Evolutionary conservation across 129 eudicot genomes (phyloP), one percentile per base, ranked within the genome.

Genomic region (Helianthus tuberosus): DNA sequence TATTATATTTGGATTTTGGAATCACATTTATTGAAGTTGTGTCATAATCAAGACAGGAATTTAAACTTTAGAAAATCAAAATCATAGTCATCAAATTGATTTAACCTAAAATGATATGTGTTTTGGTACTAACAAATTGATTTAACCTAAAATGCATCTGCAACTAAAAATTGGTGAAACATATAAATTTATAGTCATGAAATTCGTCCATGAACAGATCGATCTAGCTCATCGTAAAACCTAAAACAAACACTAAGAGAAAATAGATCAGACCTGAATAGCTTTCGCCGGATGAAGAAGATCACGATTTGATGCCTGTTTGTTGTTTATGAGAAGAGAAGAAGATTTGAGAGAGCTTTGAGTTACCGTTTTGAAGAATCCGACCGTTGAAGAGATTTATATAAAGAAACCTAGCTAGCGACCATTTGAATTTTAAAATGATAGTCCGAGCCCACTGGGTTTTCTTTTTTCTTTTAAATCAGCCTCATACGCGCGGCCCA

Each of bases 331-430:
- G 70, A 23, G 70, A 69, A 27, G 20, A 1, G 12, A 74, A 15
- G 5, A 35, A 48, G 35, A 66, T 66, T 67, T 25, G 74, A 55
- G 64, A 20, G 35, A 47, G n/a, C 27, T 1, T 72, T 3, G 25
- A 77, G 81, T 77, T 77, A 77, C 75, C 69, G 75, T 68, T 64
- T 62, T 48, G 29, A 55, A 29, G 44, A 60, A 69, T 69, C 39
- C 69, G 81, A 77, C 81, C 81, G 76, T 77, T 77, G 66, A 60
- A 23, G 53, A 48, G 44, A 59, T 6, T 4, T 4, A 50, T 63
- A 64, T 51, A 60, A 44, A 32, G 62, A 59, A 58, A 63, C 61
- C 61, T 61, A 64, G 14, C 8, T 23, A 6, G 67, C 36, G 66
- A 5, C 10, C 15, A 54, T 46, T 76, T 77, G 75, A 68, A 77